These are phyloP conservation scores for Lunasporangiospora selenospora DNA, from an alignment of 192 early-diverging fungal species.

Conservation along the genomic window DNA sequence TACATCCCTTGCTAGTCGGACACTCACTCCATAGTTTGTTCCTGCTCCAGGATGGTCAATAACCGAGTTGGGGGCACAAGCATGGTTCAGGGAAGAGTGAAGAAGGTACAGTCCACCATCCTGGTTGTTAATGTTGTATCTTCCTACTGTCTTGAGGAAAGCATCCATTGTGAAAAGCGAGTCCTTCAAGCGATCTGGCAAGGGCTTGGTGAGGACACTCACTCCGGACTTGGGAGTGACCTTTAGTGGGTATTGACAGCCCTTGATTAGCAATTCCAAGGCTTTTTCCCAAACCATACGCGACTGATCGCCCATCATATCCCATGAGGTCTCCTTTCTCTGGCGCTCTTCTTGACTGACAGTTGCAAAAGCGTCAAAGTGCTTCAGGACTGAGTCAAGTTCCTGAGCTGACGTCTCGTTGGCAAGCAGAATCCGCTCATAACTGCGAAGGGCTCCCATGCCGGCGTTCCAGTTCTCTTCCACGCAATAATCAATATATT, in stretches of 20 bases:
- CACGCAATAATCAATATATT: slow-evolving; percentile 52
- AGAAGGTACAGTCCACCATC: slow-evolving; percentile 66
- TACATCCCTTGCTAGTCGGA: slow-evolving; percentile 61
- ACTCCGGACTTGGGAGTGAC: slow-evolving; percentile 36
- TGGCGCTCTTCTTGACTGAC: slow-evolving; percentile 61
- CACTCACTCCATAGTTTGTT: slow-evolving; percentile 57
- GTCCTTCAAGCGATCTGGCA: slow-evolving; percentile 53
- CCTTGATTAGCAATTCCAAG: slow-evolving; percentile 48
- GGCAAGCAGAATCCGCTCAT: slow-evolving; percentile 53
- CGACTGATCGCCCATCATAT: slow-evolving; percentile 54
- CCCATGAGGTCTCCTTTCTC: slow-evolving; percentile 62
- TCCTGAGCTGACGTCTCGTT: slow-evolving; percentile 53
- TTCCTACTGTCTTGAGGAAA: slow-evolving; percentile 61
- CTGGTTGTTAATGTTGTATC: slow-evolving; percentile 70
- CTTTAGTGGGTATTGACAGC: slow-evolving; percentile 54
- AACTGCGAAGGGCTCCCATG: slow-evolving; percentile 56
- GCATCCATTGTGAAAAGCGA: slow-evolving; percentile 60
- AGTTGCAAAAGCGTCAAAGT: slow-evolving; percentile 63
- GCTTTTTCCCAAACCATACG: slow-evolving; percentile 53
- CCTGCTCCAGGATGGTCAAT: slow-evolving; percentile 58
- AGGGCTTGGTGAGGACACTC: slow-evolving; percentile 49
- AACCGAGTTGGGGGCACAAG: slow-evolving; percentile 58
- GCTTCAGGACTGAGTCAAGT: slow-evolving; percentile 46
- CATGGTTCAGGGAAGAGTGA: slow-evolving; percentile 66
- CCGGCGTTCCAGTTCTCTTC: slow-evolving; percentile 54